Conservation (phyloP, 1,139 yeast species). For the Diutina neorugosa region DNA sequence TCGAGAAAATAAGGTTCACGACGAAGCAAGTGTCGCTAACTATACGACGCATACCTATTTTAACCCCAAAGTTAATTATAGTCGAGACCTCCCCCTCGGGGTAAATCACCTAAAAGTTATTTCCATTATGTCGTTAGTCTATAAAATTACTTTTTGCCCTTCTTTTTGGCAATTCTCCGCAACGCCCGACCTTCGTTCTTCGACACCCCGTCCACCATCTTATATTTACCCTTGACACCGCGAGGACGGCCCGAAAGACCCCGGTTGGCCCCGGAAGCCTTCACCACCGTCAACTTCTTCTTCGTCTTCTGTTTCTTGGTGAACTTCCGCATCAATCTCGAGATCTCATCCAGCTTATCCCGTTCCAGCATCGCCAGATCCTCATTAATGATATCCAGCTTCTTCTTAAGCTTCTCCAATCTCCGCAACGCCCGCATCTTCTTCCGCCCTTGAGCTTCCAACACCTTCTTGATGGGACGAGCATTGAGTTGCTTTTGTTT, state of each 20-base stretch:
- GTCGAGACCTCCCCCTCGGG: neutral
- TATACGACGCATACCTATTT: neutral
- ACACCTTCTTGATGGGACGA: slow-evolving; percentile 93
- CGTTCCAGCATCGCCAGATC: slow-evolving; percentile 79
- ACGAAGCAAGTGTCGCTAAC: neutral
- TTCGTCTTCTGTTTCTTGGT: slow-evolving; percentile 64
- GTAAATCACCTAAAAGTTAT: no score
- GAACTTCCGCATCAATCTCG: slow-evolving; percentile 71
- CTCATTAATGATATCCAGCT: slow-evolving; percentile 84
- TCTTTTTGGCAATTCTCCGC: slow-evolving; percentile 76
- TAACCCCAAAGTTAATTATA: no score
- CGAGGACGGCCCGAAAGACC: slow-evolving; percentile 92
- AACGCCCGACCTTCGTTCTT: slow-evolving; percentile 95
- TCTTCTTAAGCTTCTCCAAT: slow-evolving; percentile 84
- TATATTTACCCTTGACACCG: slow-evolving; percentile 94
- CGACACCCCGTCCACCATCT: slow-evolving; percentile 98
- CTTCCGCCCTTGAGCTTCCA: slow-evolving; percentile 96
- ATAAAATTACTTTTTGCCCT: slow-evolving; percentile 2
- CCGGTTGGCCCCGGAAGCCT: slow-evolving; percentile 76
- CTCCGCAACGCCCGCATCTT: slow-evolving; percentile 86
- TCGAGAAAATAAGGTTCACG: neutral
- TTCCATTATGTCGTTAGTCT: neutral
- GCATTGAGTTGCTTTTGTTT: slow-evolving; percentile 87
- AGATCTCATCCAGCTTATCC: slow-evolving; percentile 90
- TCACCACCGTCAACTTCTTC: slow-evolving; percentile 81